Conservation (phyloP, 2,329 filamentous ascomycete genomes). For the Dactylellina sp. region DNA sequence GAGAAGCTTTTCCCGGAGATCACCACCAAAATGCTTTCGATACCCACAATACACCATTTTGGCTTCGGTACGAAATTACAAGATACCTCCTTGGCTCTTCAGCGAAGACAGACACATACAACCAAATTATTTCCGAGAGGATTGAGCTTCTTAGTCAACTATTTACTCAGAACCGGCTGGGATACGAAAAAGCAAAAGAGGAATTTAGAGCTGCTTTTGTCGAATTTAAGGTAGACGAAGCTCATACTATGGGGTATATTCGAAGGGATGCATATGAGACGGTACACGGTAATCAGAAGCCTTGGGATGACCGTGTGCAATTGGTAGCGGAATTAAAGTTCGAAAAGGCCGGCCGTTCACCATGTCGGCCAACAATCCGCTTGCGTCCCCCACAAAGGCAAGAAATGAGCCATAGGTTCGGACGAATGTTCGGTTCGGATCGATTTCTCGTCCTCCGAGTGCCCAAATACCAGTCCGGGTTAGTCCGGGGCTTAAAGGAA, state of each 20-base stretch:
- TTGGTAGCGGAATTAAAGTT: slow-evolving; percentile 26
- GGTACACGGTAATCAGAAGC: background rate
- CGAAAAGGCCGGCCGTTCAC: background rate
- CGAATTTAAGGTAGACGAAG: slow-evolving; percentile 1
- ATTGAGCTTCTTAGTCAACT: background rate
- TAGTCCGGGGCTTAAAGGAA: background rate
- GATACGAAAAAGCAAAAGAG: slow-evolving; percentile 3
- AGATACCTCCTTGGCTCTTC: slow-evolving; percentile 18
- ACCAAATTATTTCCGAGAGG: background rate
- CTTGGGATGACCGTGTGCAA: slow-evolving; percentile 35
- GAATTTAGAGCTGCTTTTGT: background rate
- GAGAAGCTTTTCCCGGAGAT: slow-evolving; percentile 44
- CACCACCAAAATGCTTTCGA: background rate
- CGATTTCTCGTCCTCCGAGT: slow-evolving; percentile 26
- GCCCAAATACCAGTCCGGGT: background rate
- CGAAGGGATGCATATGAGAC: slow-evolving; percentile 2
- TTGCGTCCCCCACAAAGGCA: slow-evolving; percentile 13
- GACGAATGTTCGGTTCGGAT: slow-evolving; percentile 30
- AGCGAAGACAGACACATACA: slow-evolving; percentile 2
- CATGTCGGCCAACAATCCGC: slow-evolving; percentile 13
- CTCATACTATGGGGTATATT: background rate
- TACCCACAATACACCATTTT: slow-evolving; percentile 13
- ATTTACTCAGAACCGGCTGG: background rate
- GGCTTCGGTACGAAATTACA: slow-evolving; percentile 39
- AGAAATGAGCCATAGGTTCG: slow-evolving; percentile 7